A percentile compares a stretch with the other conserved stretches of the same genome.
These are phyloP conservation scores for Evansstolkia leycettana DNA, from an alignment of 495 filamentous ascomycete genomes.

Conservation along the genomic window DNA sequence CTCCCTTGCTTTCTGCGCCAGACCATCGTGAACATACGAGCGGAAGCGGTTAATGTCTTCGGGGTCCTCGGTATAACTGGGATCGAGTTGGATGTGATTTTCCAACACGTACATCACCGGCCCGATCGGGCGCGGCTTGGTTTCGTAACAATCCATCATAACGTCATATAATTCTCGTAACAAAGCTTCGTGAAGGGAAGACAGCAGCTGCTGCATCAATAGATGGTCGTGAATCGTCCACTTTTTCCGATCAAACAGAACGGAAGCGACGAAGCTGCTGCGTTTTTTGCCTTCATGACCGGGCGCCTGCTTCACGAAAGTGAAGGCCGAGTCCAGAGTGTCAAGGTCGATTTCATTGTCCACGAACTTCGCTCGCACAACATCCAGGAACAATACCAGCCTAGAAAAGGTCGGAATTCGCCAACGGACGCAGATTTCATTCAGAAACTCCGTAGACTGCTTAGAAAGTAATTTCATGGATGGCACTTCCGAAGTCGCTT, in stretches of 20 bases:
- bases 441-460: constrained; percentile 68
- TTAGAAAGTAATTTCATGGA: constrained; percentile 63
- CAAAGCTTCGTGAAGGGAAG: constrained; percentile 66
- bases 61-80: constrained; percentile 54
- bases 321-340: constrained; percentile 72
- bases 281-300: constrained; percentile 41
- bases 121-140: constrained; percentile 68
- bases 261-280: constrained; percentile 29
- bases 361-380: constrained; percentile 69
- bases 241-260: constrained; percentile 43
- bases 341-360: constrained; percentile 73
- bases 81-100: constrained; percentile 69
- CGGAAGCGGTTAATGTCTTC: constrained; percentile 58
- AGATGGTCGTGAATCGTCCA: constrained; percentile 79
- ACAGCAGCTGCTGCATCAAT: constrained; percentile 61
- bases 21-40: constrained; percentile 55
- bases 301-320: constrained; percentile 60
- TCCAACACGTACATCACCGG: constrained; percentile 74
- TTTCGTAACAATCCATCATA: constrained; percentile 77
- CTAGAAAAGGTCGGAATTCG: constrained; percentile 76
- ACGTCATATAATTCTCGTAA: constrained; percentile 79
- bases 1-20: constrained; percentile 58
- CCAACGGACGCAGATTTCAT: constrained; percentile 81
- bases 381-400: constrained; percentile 74
- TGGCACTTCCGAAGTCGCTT: constrained; percentile 37